Evolutionary conservation across 257 asterid species (phyloP), one percentile per base, ranked within the genome.

Genomic region (Craterostigma plantagineum): DNA sequence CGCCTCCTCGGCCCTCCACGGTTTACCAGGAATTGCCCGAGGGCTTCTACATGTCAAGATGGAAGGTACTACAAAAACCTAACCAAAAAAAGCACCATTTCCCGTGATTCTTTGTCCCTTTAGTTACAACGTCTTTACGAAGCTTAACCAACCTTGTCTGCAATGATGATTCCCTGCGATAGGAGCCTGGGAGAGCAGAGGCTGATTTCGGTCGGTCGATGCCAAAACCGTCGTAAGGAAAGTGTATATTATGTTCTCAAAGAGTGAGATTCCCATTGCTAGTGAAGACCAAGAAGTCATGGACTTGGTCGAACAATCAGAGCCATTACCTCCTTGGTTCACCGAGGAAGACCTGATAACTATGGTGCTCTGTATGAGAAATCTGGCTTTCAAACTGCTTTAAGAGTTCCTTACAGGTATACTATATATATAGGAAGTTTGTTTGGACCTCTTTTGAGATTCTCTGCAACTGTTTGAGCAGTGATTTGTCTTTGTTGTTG

Each of bases 121-220:
- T 40, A 11, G 30, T 2, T 23, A 6, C 2, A 23, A 23, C 30
- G 6, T 6, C 6, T 23, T 23, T 23, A 23, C 30, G 30, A 23
- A 6, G 30, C 30, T 23, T n/a, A 23, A 23, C 30, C 30, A 23
- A n/a, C n/a, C n/a, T 23, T 23, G 30, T 6, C 6, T 23, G 30
- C 30, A 23, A 23, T 10, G 18, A 0, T 16, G 42, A n/a, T 18
- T 14, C 30, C 30, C 10, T 23, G 30, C 6, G 38, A 7, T 62
- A 82, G 95, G 80, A 72, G 43, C 74, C 91, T 12, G 92, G 86
- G 13, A 74, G 92, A 11, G 92, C 92, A 42, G 95, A 75, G 60
- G 79, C 91, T 45, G 91, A 82, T 64, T 82, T 82, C 53, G 78
- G 71, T 11, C 85, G 86, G 1, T 79, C 48, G 86, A 79, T 54